phyloP scores from a whole-genome alignment of 2,329 filamentous ascomycete genomes.

The Ascomycota sp. region DNA sequence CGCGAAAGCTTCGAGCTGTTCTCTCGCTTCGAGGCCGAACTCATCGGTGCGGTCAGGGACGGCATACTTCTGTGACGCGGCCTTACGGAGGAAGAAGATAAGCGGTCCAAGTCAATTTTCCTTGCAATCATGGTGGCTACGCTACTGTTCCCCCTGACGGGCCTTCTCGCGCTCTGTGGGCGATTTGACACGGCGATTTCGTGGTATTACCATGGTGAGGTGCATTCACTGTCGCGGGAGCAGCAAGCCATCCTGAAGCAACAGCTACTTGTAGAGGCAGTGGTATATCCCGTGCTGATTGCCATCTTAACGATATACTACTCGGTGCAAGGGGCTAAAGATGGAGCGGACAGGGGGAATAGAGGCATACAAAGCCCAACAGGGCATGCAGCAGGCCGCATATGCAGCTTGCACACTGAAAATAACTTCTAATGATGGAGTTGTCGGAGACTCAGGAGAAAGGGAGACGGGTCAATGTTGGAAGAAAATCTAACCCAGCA shows the following conservation, averaged over 20 bases:
- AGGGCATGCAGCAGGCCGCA: too few species aligned
- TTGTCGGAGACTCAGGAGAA: too few species aligned
- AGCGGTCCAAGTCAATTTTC: slow-evolving; percentile 17
- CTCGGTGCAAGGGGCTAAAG: slow-evolving; percentile 7
- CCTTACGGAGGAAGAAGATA: slow-evolving; percentile 8
- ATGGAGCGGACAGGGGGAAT: too few species aligned
- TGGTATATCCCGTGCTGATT: slow-evolving; percentile 13
- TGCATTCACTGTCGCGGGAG: slow-evolving; percentile 13
- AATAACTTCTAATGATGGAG: too few species aligned
- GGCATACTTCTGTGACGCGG: slow-evolving; percentile 11
- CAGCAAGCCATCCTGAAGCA: slow-evolving; percentile 12
- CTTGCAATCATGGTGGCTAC: slow-evolving; percentile 16
- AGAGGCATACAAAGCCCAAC: too few species aligned
- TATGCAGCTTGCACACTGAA: too few species aligned
- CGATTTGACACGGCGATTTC: slow-evolving; percentile 23
- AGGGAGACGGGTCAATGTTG: too few species aligned
- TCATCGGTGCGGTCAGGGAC: slow-evolving; percentile 12
- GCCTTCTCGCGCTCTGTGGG: slow-evolving; percentile 22
- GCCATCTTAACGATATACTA: slow-evolving; percentile 12
- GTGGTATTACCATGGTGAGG: slow-evolving; percentile 28
- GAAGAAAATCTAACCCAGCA: too few species aligned
- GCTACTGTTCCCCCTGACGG: slow-evolving; percentile 24
- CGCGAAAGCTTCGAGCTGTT: slow-evolving; percentile 7
- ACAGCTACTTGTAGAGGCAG: slow-evolving; percentile 17
- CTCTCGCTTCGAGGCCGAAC: slow-evolving; percentile 9